Percentiles rank a stretch among this genome's conserved stretches.
phyloP scores from a whole-genome alignment of 768 basidiomycete genomes.

The Panus rudis region DNA sequence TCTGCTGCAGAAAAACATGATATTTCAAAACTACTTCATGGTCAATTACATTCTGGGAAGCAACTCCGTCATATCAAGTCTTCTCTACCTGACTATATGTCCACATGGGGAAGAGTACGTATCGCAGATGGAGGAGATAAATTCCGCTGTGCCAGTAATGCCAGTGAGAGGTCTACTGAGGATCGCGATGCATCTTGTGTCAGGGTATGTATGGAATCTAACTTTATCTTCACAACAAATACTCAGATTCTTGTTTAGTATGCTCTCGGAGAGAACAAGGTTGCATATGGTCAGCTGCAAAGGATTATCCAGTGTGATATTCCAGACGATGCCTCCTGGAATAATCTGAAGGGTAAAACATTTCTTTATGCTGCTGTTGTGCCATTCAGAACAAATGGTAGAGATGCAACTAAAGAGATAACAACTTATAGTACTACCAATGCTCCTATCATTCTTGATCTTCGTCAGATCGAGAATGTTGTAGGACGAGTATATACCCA shows the following conservation, averaged over 20 bases:
- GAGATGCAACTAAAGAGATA: not conserved
- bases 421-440: not conserved
- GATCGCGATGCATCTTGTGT: not conserved
- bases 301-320: not conserved
- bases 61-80: not conserved
- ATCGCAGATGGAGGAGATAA: not conserved
- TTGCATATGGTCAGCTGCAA: slow-evolving; percentile 1
- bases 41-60: not conserved
- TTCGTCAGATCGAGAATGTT: not conserved
- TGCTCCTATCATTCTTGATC: not conserved
- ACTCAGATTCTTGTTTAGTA: not conserved
- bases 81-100: not conserved
- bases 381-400: not conserved
- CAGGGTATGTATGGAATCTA: not conserved
- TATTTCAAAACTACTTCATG: not conserved
- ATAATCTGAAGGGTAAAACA: not conserved
- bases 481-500: not conserved
- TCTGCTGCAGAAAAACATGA: not conserved
- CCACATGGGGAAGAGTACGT: not conserved
- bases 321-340: not conserved
- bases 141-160: not conserved
- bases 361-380: not conserved
- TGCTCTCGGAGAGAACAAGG: not conserved
- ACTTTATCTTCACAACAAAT: not conserved
- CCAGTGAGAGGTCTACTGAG: not conserved